Base-by-base conservation (phyloP, 164 flowering plant genomes). In the Sedum album region DNA sequence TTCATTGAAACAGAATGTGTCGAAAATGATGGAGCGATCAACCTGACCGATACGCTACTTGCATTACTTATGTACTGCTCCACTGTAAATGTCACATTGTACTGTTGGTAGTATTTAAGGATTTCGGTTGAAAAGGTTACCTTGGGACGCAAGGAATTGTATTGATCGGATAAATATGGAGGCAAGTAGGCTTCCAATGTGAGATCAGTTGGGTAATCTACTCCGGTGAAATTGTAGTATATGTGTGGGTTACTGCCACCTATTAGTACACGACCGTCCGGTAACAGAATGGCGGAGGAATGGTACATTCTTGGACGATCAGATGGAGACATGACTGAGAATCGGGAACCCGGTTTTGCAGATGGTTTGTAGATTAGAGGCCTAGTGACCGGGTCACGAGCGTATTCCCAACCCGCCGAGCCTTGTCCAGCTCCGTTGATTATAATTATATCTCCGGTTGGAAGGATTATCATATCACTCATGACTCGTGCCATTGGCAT, bases 391-490 rank as follows among this genome's bases (percentile, higher is more conserved):
- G 92, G 89, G 5, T 55, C 65, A 4, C 78, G 74, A 0, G 68
- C 92, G 13, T 10, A 10, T 33, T 79, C 84, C 86, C 86, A 85
- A 1, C 89, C 89, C 6, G 89, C 89, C 0, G 85, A 76, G 15
- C 92, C 92, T 0, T 11, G 38, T 0, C 38, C 77, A 0, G 82
- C 86, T 0, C 89, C 92, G 71, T 87, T 85, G 63, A 85, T 74
- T 10, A 87, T 82, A 17, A 84, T 35, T 5, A 85, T 67, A 35
- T 87, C 80, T 0, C 84, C 89, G 7, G 70, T 79, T 0, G 92
- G 89, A 2, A 87, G 81, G 30, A 87, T 61, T 1, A 87, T 20
- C 92, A 87, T 87, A 67, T 85, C 89, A 1, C 87, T 80, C 92
- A 87, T 87, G 2, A 83, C 86, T 7, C 92, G 73, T 6, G 80